phyloP scores from a whole-genome alignment of 768 basidiomycete genomes.

The Suillus subluteus region DNA sequence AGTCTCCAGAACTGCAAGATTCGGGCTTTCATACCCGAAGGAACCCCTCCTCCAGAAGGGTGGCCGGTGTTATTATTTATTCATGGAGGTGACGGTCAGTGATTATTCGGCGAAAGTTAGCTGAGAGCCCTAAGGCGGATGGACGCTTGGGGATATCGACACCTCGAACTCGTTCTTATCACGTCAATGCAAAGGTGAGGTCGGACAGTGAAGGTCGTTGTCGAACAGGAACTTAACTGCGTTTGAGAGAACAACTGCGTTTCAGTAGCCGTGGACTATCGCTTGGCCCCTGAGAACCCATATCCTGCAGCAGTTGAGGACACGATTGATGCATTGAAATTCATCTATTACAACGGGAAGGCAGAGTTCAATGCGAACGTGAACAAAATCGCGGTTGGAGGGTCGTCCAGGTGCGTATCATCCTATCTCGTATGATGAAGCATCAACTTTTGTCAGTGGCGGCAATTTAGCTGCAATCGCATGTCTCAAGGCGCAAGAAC shows the following conservation, averaged over 20 bases:
- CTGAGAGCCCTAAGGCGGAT: conserved; percentile 53
- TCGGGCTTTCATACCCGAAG: conserved; percentile 67
- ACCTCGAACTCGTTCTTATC: conserved; percentile 60
- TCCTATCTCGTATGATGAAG: not conserved
- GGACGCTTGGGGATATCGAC: conserved; percentile 69
- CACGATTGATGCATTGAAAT: conserved; percentile 63
- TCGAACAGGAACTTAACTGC: not conserved
- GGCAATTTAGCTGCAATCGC: conserved; percentile 71
- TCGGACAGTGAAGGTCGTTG: not conserved
- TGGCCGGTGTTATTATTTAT: conserved; percentile 79
- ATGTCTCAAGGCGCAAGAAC: conserved; percentile 60
- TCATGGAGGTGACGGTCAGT: conserved; percentile 59
- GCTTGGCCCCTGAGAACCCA: conserved; percentile 69
- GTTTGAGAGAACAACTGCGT: conserved; percentile 59
- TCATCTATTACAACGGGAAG: conserved; percentile 56
- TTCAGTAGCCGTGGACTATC: conserved; percentile 69
- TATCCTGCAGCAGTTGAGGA: conserved; percentile 77
- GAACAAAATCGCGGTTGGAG: conserved; percentile 64
- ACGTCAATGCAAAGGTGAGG: conserved; percentile 26
- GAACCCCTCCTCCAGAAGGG: conserved; percentile 48
- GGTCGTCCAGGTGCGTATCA: conserved; percentile 60
- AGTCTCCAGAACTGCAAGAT: conserved; percentile 52
- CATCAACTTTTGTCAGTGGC: conserved; percentile 45
- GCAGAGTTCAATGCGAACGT: conserved; percentile 51
- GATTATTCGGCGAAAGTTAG: not conserved